Base-by-base conservation (phyloP, 139 green algal species). In the Chlorella ohadii region DNA sequence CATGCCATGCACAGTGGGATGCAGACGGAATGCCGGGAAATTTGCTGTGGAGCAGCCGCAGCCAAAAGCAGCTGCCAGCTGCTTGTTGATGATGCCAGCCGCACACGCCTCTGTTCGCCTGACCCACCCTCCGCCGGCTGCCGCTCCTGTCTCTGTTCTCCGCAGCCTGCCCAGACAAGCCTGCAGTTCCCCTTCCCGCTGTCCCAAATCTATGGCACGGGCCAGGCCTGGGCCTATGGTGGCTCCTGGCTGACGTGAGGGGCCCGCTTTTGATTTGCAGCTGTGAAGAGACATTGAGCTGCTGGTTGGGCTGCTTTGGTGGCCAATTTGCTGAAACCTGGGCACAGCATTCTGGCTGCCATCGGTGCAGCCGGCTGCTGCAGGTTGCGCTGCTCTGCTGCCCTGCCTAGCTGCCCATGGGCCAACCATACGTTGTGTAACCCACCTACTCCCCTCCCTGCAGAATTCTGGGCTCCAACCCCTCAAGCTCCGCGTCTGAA, bases 201-300 rank as follows among this genome's bases (percentile, higher is more conserved):
- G 36, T 63, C 76, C 28, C 23, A 56, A 17, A 39, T 72, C 19
- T 82, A 82, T 22, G 76, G 76, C 36, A 71, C 41, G 13, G 76
- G 76, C 34, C 39, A 44, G 16, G 36, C 28, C 56, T 82, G 76
- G 76, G 76, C 76, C 59, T 82, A 72, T 72, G 76, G 76, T 27
- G 76, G 76, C 56, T 59, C 76, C 34, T 82, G 76, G 76, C 76
- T 82, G 11, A 82, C 76, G 76, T 82, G 57, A 59, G 76, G 5
- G 11, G 9, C 23, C 17, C 36, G 33, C 44, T 51, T 11, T 2
- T 41, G 0, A 3, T 13, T 36, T 0, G 12, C 34, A 31, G 67
- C 17, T 23, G 33, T 2, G 28, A 17, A 4, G 63, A 9, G 1
- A 5, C 22, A 20, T 9, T 31, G 59, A 28, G 28, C 27, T n/a